Conservation (phyloP, 1,284 basidiomycete species). For the Tilletia walkeri region DNA sequence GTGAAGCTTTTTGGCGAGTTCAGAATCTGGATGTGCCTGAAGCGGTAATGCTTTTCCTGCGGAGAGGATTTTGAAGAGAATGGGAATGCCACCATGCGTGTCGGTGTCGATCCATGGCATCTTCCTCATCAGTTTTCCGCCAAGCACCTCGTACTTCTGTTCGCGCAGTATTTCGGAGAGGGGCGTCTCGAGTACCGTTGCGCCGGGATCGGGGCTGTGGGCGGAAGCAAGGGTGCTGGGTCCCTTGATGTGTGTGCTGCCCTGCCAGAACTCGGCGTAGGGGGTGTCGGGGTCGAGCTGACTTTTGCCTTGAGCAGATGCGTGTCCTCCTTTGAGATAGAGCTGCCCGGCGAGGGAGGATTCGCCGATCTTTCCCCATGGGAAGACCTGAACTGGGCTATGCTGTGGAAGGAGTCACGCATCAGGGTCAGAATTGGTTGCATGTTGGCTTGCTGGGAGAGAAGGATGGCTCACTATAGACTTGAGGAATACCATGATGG, state of each 20-base stretch:
- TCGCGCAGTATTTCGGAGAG: conserved; percentile 1
- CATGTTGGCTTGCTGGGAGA: not conserved
- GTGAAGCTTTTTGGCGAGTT: not conserved
- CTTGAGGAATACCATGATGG: too few species aligned
- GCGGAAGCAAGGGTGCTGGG: conserved; percentile 1
- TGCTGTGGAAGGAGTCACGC: not conserved
- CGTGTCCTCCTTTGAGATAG: not conserved
- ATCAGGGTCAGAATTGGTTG: too few species aligned
- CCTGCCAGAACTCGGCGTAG: conserved; percentile 17
- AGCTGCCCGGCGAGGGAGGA: conserved; percentile 1
- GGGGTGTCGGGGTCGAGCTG: conserved; percentile 9
- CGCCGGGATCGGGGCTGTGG: not conserved
- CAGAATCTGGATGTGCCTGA: conserved; percentile 10
- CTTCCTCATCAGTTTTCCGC: conserved; percentile 1
- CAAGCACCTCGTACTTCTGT: conserved; percentile 9
- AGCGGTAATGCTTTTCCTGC: conserved; percentile 8
- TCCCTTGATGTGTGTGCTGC: not conserved
- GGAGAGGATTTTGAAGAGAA: conserved; percentile 15
- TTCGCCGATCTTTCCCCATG: not conserved
- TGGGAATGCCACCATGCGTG: conserved; percentile 12
- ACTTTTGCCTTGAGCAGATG: not conserved
- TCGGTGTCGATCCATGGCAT: conserved; percentile 16
- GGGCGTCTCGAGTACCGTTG: not conserved
- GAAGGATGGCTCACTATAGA: too few species aligned
- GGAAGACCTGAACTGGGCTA: not conserved